Evolutionary conservation across 352 stramenopile genomes (phyloP), one percentile per base, ranked within the genome.

Genomic region (Pythium sp.): DNA sequence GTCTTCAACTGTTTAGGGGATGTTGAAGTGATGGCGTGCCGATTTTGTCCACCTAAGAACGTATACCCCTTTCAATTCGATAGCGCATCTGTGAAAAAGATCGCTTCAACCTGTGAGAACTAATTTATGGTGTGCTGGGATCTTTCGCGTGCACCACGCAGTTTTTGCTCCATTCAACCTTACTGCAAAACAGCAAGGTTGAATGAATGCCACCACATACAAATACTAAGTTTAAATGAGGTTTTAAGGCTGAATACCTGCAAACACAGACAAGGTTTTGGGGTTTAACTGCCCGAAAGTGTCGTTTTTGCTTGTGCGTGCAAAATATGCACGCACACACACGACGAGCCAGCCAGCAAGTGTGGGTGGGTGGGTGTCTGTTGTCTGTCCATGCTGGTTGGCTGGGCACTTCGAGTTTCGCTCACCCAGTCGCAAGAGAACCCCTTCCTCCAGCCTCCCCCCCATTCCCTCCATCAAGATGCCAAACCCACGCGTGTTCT

Each of bases 401-500:
- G 49, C 36, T 26, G 7, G 28, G 43, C 67, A 79, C 64, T 79
- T 72, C 64, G 58, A 67, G 34, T 77, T 79, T 79, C 55, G 68
- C 71, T 59, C 66, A 64, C 68, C 66, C 73, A 69, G 70, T 70
- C 71, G 56, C 69, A 81, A 81, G 71, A 51, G 43, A 51, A 51
- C 63, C 47, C 34, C 65, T 20, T 34, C 41, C 18, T 30, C n/a
- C 34, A 22, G n/a, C 14, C 20, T 34, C 26, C n/a, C 22, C 28
- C 26, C n/a, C 28, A 26, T 51, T 69, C 55, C 65, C 34, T 47
- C 43, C 64, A 67, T 43, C 58, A 83, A 74, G 69, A 95, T 95
- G 87, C 61, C 86, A 62, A 97, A 98, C 86, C 94, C 93, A 47
- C 76, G 83, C 51, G 97, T 99, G 38, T 99, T 98, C 77, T 99